phyloP scores from a whole-genome alignment of 352 stramenopile species.

The Peronospora belbahrii region DNA sequence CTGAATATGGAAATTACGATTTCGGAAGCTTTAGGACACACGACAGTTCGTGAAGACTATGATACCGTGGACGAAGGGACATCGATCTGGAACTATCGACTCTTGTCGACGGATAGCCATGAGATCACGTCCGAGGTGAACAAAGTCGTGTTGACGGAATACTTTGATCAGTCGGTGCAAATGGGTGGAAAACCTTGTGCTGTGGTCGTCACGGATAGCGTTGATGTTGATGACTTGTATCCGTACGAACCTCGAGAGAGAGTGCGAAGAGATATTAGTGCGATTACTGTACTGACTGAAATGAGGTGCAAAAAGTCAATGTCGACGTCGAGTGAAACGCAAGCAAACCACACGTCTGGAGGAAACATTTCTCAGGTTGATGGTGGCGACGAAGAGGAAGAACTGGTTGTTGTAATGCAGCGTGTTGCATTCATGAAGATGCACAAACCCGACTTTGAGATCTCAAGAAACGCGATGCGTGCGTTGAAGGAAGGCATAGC shows the following conservation, averaged over 20 bases:
- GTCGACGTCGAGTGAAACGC: slow-evolving; percentile 2
- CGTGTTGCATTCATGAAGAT: slow-evolving; percentile 27
- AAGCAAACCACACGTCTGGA: background rate
- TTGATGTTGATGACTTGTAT: slow-evolving; percentile 39
- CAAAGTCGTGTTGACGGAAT: slow-evolving; percentile 24
- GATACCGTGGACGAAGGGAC: slow-evolving; percentile 22
- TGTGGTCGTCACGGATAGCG: slow-evolving; percentile 31
- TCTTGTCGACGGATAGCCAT: slow-evolving; percentile 29
- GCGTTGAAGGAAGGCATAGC: slow-evolving; percentile 25
- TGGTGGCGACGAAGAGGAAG: slow-evolving; percentile 2
- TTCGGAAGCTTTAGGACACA: slow-evolving; percentile 37
- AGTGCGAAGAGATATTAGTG: slow-evolving; percentile 34
- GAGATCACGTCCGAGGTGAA: slow-evolving; percentile 21
- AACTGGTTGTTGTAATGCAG: slow-evolving; percentile 29
- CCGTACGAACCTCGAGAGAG: slow-evolving; percentile 30
- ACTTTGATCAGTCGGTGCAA: slow-evolving; percentile 16
- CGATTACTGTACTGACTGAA: slow-evolving; percentile 21
- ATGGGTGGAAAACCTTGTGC: slow-evolving; percentile 19
- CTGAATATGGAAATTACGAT: slow-evolving; percentile 55
- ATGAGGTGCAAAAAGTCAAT: slow-evolving; percentile 10
- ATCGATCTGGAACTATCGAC: slow-evolving; percentile 33
- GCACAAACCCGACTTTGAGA: slow-evolving; percentile 22
- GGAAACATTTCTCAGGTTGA: background rate
- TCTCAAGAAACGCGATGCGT: slow-evolving; percentile 15
- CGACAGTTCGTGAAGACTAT: slow-evolving; percentile 46